Conservation (phyloP, 208 protist genomes). For the Trypanosoma lewisi region DNA sequence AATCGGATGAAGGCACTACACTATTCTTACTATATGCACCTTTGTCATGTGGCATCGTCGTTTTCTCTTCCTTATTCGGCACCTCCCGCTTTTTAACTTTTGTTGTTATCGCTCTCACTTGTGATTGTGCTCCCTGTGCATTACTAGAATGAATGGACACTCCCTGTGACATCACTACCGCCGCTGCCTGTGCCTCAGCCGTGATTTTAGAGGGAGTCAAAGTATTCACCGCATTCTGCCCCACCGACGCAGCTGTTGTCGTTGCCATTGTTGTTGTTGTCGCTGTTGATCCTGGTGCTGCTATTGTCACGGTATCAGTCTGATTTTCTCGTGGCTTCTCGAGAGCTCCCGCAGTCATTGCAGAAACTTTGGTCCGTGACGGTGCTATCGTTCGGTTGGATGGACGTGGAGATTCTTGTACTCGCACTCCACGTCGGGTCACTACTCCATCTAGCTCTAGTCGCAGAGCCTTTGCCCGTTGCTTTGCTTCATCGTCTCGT, state of each 20-base stretch:
- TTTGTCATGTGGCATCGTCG: not conserved
- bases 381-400: not conserved
- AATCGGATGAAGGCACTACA: not conserved
- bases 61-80: not conserved
- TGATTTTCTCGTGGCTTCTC: not conserved
- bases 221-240: not conserved
- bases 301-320: too few relatives aligned
- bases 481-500: conserved; percentile 3
- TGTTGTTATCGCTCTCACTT: not conserved
- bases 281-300: too few relatives aligned
- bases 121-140: not conserved
- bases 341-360: not conserved
- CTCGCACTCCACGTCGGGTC: too few relatives aligned
- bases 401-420: too few relatives aligned
- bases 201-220: not conserved
- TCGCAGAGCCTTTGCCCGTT: conserved; percentile 5
- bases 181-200: not conserved
- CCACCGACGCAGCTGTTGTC: not conserved
- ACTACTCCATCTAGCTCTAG: not conserved
- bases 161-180: not conserved
- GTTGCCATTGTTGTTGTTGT: not conserved
- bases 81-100: not conserved
- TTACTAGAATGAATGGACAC: not conserved
- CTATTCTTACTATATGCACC: not conserved
- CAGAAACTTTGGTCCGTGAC: not conserved